Conservation (phyloP, 2,329 filamentous ascomycete genomes). For the Aspergillus thermomutatus region DNA sequence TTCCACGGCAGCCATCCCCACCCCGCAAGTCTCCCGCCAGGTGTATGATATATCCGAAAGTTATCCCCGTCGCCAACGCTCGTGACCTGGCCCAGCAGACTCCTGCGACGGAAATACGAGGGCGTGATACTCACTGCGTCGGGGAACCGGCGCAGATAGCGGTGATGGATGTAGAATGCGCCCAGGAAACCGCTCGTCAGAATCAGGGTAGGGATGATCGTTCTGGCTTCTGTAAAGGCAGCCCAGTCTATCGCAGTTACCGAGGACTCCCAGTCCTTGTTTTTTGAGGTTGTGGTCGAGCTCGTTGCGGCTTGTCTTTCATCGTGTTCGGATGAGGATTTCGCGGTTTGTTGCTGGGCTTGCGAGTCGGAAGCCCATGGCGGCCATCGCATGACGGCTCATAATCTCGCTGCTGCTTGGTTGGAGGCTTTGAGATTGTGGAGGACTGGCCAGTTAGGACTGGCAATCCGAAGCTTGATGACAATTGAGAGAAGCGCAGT, state of each 20-base stretch:
- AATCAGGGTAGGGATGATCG: conserved; percentile 35
- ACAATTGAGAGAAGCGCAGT: not conserved
- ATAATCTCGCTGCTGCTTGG: conserved; percentile 16
- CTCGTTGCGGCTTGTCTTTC: conserved; percentile 12
- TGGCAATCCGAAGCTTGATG: not conserved
- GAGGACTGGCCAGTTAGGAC: not conserved
- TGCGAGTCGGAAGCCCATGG: conserved; percentile 43
- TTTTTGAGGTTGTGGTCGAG: conserved; percentile 23
- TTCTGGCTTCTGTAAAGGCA: conserved; percentile 35
- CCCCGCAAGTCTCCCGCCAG: conserved; percentile 78
- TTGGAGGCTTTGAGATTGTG: not conserved
- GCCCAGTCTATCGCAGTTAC: conserved; percentile 42
- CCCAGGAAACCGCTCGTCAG: conserved; percentile 39
- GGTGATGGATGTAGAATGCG: conserved; percentile 33
- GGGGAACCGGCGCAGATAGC: conserved; percentile 79
- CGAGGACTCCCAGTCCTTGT: conserved; percentile 39
- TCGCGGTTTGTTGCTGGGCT: conserved; percentile 7
- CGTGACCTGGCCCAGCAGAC: conserved; percentile 80
- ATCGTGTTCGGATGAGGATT: conserved; percentile 17
- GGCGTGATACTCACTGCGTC: conserved; percentile 72
- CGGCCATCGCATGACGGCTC: conserved; percentile 48
- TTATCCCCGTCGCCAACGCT: conserved; percentile 96
- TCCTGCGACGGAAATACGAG: conserved; percentile 69
- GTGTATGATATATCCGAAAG: conserved; percentile 91
- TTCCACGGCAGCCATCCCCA: conserved; percentile 86